Evolutionary conservation across 2,329 filamentous ascomycete genomes (phyloP).

Genomic region (Lecanicillium sp.): DNA sequence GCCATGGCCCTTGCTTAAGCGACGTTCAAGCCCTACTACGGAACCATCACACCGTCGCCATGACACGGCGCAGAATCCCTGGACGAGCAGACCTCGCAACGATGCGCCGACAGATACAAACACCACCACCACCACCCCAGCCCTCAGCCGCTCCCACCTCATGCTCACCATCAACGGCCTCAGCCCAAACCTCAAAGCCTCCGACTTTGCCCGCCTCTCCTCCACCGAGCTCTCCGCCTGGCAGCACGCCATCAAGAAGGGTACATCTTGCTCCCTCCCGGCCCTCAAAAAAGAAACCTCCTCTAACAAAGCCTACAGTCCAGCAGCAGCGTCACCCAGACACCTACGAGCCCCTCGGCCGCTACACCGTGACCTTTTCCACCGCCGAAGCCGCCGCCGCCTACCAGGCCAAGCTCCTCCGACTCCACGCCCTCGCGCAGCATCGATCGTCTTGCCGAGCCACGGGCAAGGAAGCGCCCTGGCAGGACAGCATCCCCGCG

Average conservation of each 20-base stretch:
- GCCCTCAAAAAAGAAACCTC: constrained; percentile 4
- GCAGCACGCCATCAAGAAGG: constrained; percentile 54
- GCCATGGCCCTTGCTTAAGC: constrained; percentile 7
- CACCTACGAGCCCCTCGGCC: constrained; percentile 55
- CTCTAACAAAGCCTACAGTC: constrained; percentile 25
- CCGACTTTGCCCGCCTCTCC: constrained; percentile 64
- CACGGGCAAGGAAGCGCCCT: constrained; percentile 21
- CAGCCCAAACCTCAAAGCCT: constrained; percentile 51
- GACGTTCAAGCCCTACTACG: constrained; percentile 1
- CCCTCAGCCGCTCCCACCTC: constrained; percentile 1
- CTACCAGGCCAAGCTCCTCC: constrained; percentile 41
- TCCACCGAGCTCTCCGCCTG: constrained; percentile 61
- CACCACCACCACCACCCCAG: too few species aligned
- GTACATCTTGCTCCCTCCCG: constrained; percentile 23
- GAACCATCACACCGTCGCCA: background rate
- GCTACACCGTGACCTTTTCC: constrained; percentile 65
- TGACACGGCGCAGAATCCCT: background rate
- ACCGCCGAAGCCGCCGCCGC: constrained; percentile 48
- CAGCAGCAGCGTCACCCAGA: constrained; percentile 56
- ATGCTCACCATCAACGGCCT: constrained; percentile 52
- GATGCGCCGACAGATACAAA: constrained; percentile 1
- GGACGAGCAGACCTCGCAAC: background rate
- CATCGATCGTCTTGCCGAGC: too few species aligned
- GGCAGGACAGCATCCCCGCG: constrained; percentile 19
- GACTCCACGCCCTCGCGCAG: constrained; percentile 23